Evolutionary conservation across 148 eudicot species (phyloP), one percentile per base, ranked within the genome.

Genomic region (Fagopyrum tataricum): DNA sequence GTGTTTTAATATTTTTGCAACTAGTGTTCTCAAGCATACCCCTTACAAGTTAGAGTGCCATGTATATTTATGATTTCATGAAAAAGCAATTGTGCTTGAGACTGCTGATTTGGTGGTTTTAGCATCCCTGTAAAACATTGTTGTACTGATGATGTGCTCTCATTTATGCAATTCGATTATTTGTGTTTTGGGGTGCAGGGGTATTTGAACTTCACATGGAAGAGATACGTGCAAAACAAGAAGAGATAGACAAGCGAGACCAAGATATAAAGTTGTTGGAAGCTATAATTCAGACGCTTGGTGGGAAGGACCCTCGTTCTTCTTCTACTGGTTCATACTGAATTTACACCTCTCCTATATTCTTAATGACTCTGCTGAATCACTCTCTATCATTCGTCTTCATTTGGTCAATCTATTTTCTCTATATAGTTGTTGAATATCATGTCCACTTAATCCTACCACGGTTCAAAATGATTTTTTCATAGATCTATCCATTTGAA

Each of bases 131-230:
- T 59, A 59, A 59, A 9, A 24, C 37, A 59, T 59, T 7, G 23
- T 23, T 59, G 15, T 55, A 20, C 26, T 6, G 20, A 52, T 31
- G 20, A 52, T 31, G 26, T 24, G 40, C 41, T 24, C 14, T 24
- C 15, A 59, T 15, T 64, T 7, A 8, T 7, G 4, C 24, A 20
- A 55, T 55, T 12, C 8, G 10, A 46, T 0, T 9, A 47, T 49
- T 37, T 53, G 44, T 44, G 26, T 17, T 3, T 56, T 78, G 61
- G 40, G 18, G 61, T 82, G 84, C 93, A 95, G 99, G 82, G 85
- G 99, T 95, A 59, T 95, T 95, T 81, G 90, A 88, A 76, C 79
- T 95, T 75, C 99, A 95, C 82, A 81, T 87, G 93, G 91, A 86
- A 79, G 97, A 95, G 83, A 73, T 95, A 78, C 87, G 92, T 7